Base-by-base conservation (phyloP, 1,139 yeast species). In the Yamadazyma atlantica region DNA sequence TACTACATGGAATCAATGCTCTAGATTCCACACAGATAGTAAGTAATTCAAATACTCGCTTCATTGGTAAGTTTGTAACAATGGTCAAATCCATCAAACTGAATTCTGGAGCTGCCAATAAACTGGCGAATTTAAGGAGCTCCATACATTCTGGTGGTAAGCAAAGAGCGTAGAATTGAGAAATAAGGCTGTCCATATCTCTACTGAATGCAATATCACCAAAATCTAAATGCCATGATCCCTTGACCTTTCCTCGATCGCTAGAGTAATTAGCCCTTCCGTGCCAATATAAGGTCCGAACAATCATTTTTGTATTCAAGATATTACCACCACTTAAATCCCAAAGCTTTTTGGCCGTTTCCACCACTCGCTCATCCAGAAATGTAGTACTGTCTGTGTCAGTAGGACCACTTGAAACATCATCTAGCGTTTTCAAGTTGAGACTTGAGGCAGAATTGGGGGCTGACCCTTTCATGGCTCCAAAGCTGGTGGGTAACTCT, bases 61-160 rank as follows among this genome's bases (percentile, higher is more conserved):
- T 56, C 45, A 55, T 46, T 0, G 75, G 53, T 21, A 58, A 50
- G 2, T 60, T 60, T 2, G 75, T 57, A 2, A 70, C 77, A 11
- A 65, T 55, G 34, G 64, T 58, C 30, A 77, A 52, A 37, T 74
- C 80, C 6, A 65, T 61, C 21, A 77, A 53, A 10, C 66, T 61
- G 47, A 77, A 76, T 4, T 65, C 56, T 25, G 66, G 64, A n/a
- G 43, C 60, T 33, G 70, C 60, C 13, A 72, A 62, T 18, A 78
- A 64, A 1, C 78, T 68, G 1, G 79, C 79, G 47, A 58, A 66
- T 34, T 68, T 63, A 36, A 76, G 46, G 19, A 75, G 32, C 0
- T 36, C 27, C 15, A 38, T 40, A 4, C 58, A 55, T 12, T 53
- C 56, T 0, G 44, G 38, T 8, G 50, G 43, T 7, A 59, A 34